Evolutionary conservation across 2,329 filamentous ascomycete genomes (phyloP), one percentile per base, ranked within the genome.

Genomic region (Fusarium drepaniforme): DNA sequence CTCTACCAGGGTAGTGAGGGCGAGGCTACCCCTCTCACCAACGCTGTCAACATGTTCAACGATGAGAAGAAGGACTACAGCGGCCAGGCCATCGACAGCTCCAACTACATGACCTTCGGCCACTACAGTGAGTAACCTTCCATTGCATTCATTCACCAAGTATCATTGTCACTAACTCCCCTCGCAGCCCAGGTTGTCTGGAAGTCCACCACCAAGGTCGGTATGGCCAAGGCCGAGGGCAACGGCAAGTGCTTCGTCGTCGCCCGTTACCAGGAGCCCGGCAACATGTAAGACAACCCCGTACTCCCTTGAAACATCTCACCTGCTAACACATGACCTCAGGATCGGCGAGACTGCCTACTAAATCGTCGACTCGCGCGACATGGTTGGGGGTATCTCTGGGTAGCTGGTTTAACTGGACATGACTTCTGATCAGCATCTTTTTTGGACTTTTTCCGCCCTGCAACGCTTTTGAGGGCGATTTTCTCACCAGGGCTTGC

Each of bases 141-240:
- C 12, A 15, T 16, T 16, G 12, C 21, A 46, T 46, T 21, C 21
- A 46, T 46, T 21, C 7, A 46, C 23, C 21, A 46, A 46, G 23
- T 46, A 46, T 21, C 42, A 46, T 25, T 8, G 9, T 16, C 11
- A 28, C 72, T 68, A 33, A 68, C 38, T 5, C 7, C 49, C 13
- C 13, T 8, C 1, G 23, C 16, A 74, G 72, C 77, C 30, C 77
- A 78, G 66, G 68, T 70, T 53, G 58, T 78, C 64, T 78, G 77
- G 77, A 75, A 75, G 67, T 56, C 70, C 44, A 78, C 77, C 69
- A 75, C 68, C 70, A 79, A 77, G 74, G 72, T 78, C 72, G 77
- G 74, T 35, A 78, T 78, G 74, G 77, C 74, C 18, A 49, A 68
- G 18, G 67, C 75, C 56, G 68, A 59, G 56, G 63, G 71, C 62